Evolutionary conservation across 495 filamentous ascomycete genomes (phyloP), one percentile per base, ranked within the genome.

Genomic region (Bacidia gigantensis): DNA sequence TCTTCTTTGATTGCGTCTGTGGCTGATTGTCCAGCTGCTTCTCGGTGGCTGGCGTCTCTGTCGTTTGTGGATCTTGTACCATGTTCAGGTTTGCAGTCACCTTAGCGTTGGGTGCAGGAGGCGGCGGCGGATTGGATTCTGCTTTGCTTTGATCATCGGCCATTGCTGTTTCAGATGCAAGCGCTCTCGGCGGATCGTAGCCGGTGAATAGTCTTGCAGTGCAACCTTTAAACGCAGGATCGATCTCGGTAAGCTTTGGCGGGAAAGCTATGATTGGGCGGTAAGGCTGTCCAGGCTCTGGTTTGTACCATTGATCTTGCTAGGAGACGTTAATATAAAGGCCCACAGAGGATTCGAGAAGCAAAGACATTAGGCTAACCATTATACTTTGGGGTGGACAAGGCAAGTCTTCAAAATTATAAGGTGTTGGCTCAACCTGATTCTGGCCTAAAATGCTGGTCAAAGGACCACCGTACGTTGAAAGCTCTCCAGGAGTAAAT

Each of bases 401-500:
- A n/a, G 51, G 51, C 20, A 53, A 25, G 24, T 53, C 29, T 18
- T 29, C 44, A 12, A 53, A 38, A 38, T 53, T 53, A 29, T 47
- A 47, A 22, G 23, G 24, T 35, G 42, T 47, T 5, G 51, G 41
- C 1, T 9, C 26, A 11, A 47, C 42, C 3, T 7, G 0, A 11
- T 29, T 26, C n/a, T 20, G 42, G 22, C 26, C 41, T 11, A 7
- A 2, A 39, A 53, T 38, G 3, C 29, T 47, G 9, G 22, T 47
- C 18, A 46, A 35, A n/a, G 44, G 44, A 23, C 44, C 42, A 26
- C 26, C 51, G 22, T 47, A 39, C 3, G 51, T 53, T n/a, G 43
- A 53, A 26, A 53, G 51, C 51, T 53, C 41, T 23, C 51, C 51
- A 41, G 51, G 51, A 38, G 51, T 26, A 24, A 53, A 53, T 35